phyloP scores from a whole-genome alignment of 2,329 filamentous ascomycete species.

The Didymella arachidicola region DNA sequence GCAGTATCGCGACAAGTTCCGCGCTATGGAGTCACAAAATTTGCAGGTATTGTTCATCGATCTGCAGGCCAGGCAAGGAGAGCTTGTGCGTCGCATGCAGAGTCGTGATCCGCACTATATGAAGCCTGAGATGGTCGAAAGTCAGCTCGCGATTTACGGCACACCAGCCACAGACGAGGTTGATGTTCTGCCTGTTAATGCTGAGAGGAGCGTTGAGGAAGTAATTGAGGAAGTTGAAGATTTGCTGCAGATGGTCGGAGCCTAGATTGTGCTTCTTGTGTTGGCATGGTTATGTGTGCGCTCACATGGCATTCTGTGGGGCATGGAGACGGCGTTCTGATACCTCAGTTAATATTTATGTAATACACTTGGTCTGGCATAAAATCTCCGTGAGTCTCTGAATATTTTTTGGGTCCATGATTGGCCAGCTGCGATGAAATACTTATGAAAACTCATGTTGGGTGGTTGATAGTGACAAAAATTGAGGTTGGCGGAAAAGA shows the following conservation, averaged over 20 bases:
- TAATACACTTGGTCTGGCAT: neutral
- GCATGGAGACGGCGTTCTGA: neutral
- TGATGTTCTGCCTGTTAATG: constrained; percentile 49
- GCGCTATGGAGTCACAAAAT: constrained; percentile 26
- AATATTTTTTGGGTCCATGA: neutral
- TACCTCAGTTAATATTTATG: neutral
- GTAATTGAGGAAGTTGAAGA: constrained; percentile 21
- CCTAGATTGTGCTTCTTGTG: neutral
- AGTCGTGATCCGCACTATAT: constrained; percentile 49
- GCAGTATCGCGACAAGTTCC: constrained; percentile 46
- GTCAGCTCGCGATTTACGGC: constrained; percentile 48
- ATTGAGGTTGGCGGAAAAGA: too few species aligned
- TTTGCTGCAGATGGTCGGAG: constrained; percentile 38
- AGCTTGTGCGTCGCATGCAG: constrained; percentile 39
- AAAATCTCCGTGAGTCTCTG: neutral
- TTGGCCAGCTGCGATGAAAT: too few species aligned
- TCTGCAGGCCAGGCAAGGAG: constrained; percentile 45
- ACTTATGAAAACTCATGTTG: too few species aligned
- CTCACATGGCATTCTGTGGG: neutral
- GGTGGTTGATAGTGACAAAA: too few species aligned
- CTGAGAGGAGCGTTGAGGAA: constrained; percentile 15
- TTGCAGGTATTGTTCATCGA: constrained; percentile 47
- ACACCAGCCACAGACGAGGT: constrained; percentile 37
- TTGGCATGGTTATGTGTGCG: neutral
- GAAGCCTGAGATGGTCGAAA: constrained; percentile 47